Evolutionary conservation across 202 grass and related monocot species (phyloP).

Genomic region (Miscanthus sacchariflorus): DNA sequence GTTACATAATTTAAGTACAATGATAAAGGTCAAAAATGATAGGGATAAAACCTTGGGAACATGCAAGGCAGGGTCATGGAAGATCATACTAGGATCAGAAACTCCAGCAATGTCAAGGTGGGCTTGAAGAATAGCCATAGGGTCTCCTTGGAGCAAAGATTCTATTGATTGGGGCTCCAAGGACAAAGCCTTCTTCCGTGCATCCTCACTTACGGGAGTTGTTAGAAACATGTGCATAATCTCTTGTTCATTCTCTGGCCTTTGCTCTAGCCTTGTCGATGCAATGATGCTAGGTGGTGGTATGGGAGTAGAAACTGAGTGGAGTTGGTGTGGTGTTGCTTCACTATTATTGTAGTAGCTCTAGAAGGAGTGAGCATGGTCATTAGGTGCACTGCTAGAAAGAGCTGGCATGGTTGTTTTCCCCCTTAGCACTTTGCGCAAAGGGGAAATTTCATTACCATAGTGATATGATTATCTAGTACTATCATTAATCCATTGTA

Average conservation of each 20-base stretch:
- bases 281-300: not conserved
- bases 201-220: not conserved
- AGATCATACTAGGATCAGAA: conserved; percentile 25
- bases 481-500: too few relatives aligned
- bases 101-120: conserved; percentile 12
- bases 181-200: not conserved
- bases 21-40: not conserved
- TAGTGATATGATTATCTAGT: too few relatives aligned
- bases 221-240: not conserved
- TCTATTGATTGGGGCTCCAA: conserved; percentile 27
- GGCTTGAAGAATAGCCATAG: conserved; percentile 25
- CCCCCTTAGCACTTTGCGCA: conserved; percentile 23
- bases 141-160: conserved; percentile 38
- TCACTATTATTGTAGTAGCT: not conserved
- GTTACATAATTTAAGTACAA: not conserved
- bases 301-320: not conserved
- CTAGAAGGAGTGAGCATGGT: not conserved
- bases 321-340: too few relatives aligned
- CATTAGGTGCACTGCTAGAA: not conserved
- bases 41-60: conserved; percentile 9
- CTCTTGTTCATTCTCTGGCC: not conserved
- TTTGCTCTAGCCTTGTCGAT: too few relatives aligned
- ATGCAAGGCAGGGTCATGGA: not conserved
- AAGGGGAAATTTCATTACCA: not conserved
- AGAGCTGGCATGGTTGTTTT: not conserved